These are phyloP conservation scores for Pseudogymnoascus sp. DNA, from an alignment of 2,329 filamentous ascomycete species.

Conservation along the genomic window DNA sequence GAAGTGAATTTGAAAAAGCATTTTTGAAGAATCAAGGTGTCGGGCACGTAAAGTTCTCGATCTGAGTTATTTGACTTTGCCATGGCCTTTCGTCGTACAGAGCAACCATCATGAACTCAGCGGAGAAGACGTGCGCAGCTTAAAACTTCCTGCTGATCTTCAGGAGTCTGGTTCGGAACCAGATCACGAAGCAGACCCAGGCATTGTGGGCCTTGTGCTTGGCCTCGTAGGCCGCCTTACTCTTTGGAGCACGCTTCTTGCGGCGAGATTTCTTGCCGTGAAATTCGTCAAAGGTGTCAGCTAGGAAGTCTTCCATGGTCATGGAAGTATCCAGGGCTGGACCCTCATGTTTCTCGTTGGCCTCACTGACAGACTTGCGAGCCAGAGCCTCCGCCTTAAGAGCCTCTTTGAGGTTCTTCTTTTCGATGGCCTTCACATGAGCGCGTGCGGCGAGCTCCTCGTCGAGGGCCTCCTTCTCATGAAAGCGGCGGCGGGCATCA, in stretches of 20 bases:
- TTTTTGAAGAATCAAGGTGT: not conserved
- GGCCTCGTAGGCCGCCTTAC: slow-evolving; percentile 10
- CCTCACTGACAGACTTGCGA: slow-evolving; percentile 11
- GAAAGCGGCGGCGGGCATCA: slow-evolving; percentile 53
- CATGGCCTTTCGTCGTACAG: not conserved
- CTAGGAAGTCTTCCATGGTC: not conserved
- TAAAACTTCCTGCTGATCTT: slow-evolving; percentile 27
- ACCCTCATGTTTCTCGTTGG: slow-evolving; percentile 19
- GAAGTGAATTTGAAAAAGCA: not conserved
- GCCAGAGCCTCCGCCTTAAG: slow-evolving; percentile 36
- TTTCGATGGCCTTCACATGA: slow-evolving; percentile 49
- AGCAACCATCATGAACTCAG: not conserved
- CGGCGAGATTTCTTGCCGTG: slow-evolving; percentile 9
- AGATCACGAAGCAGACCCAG: slow-evolving; percentile 56
- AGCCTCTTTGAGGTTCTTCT: slow-evolving; percentile 48
- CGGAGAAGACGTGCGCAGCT: not conserved
- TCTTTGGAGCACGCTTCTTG: not conserved
- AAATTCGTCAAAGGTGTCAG: slow-evolving; percentile 16
- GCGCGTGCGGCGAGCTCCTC: slow-evolving; percentile 54
- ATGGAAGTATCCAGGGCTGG: not conserved
- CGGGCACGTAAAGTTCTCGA: not conserved
- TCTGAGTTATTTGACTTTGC: not conserved
- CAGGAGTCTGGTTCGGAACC: slow-evolving; percentile 51
- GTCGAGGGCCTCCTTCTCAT: slow-evolving; percentile 52
- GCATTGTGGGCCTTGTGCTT: slow-evolving; percentile 53